Conservation (phyloP, 2,329 filamentous ascomycete genomes). For the Lecanoromycetidae sp. region DNA sequence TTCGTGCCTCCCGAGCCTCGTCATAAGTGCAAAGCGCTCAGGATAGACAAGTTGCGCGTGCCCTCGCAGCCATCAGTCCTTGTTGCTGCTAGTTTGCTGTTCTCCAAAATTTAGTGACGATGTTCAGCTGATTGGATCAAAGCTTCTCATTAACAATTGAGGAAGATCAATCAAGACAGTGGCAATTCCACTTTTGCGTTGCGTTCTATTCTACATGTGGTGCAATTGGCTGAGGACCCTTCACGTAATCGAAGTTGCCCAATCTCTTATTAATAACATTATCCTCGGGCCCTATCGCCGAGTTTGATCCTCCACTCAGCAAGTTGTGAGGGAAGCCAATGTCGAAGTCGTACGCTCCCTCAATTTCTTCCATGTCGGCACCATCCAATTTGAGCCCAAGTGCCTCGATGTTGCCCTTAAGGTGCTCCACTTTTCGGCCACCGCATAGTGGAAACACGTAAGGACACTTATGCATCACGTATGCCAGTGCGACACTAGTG, state of each 20-base stretch:
- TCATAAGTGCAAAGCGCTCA: too few relatives aligned
- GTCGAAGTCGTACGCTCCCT: slow-evolving; percentile 49
- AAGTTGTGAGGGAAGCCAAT: slow-evolving; percentile 56
- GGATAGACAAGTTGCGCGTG: too few relatives aligned
- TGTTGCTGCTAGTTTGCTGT: too few relatives aligned
- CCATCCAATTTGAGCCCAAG: slow-evolving; percentile 47
- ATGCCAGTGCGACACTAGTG: slow-evolving; percentile 56
- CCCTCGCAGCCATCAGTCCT: too few relatives aligned
- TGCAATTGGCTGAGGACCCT: slow-evolving; percentile 3
- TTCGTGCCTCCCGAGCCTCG: too few relatives aligned
- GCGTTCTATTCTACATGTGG: too few relatives aligned
- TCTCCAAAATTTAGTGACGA: too few relatives aligned
- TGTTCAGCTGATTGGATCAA: too few relatives aligned
- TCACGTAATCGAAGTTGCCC: not conserved
- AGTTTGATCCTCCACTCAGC: slow-evolving; percentile 24
- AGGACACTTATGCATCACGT: slow-evolving; percentile 59
- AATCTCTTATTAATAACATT: not conserved
- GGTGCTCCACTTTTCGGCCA: slow-evolving; percentile 55
- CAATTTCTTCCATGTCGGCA: slow-evolving; percentile 55
- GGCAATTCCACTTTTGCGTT: too few relatives aligned
- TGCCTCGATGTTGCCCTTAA: slow-evolving; percentile 58
- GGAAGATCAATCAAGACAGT: too few relatives aligned
- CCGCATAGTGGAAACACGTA: slow-evolving; percentile 65
- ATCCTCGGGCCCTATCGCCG: slow-evolving; percentile 7
- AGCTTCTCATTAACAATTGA: too few relatives aligned